Conservation (phyloP, 371 early-diverging fungal species). For the Actinomucor elegans region DNA sequence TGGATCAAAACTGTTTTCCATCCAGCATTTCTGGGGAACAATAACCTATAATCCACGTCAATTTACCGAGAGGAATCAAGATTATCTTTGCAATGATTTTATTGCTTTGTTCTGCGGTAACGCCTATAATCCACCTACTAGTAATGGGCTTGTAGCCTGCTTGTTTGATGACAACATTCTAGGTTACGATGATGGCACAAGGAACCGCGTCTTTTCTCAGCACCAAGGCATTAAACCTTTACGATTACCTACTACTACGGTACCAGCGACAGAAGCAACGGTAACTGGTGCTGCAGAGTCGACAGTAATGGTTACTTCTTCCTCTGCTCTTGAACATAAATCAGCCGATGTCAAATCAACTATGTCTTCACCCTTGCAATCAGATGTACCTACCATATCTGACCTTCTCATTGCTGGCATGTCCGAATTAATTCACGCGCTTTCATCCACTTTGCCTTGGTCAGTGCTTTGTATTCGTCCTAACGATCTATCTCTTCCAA, state of each 20-base stretch:
- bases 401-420: conserved; percentile 59
- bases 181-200: conserved; percentile 61
- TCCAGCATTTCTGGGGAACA: conserved; percentile 79
- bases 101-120: conserved; percentile 69
- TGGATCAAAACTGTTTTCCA: conserved; percentile 54
- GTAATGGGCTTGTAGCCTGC: conserved; percentile 74
- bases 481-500: conserved; percentile 59
- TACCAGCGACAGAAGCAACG: not conserved
- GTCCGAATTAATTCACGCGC: conserved; percentile 68
- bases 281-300: not conserved
- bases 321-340: conserved; percentile 1
- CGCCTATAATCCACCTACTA: conserved; percentile 50
- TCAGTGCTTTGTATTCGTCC: conserved; percentile 80
- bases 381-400: conserved; percentile 29
- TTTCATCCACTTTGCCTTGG: conserved; percentile 70
- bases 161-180: conserved; percentile 72
- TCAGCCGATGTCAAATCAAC: conserved; percentile 10
- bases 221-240: conserved; percentile 51
- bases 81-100: conserved; percentile 77
- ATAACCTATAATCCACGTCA: conserved; percentile 72
- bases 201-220: conserved; percentile 27
- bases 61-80: conserved; percentile 72
- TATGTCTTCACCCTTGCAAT: conserved; percentile 3
- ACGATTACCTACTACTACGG: conserved; percentile 13
- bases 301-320: not conserved